phyloP scores from a whole-genome alignment of 73 alveolate species.

The Tetrahymena malaccensis region DNA sequence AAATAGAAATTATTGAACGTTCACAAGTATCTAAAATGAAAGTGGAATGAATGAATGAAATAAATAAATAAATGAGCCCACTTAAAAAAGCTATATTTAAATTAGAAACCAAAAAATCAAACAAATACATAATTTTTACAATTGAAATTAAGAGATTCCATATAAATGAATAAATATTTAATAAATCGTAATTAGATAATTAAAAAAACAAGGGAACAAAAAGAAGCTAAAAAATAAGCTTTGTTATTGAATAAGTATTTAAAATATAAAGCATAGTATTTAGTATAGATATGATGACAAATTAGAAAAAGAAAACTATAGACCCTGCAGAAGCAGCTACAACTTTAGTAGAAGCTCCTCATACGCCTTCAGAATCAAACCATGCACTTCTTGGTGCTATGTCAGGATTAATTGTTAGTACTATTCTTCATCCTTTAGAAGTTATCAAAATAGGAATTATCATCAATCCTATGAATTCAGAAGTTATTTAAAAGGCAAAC shows the following conservation, averaged over 20 bases:
- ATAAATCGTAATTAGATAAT: not conserved
- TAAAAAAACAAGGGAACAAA: not conserved
- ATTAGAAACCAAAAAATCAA: not conserved
- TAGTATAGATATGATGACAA: not conserved
- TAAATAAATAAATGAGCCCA: not conserved
- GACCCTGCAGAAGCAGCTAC: not conserved
- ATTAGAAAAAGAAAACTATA: not conserved
- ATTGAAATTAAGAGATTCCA: not conserved
- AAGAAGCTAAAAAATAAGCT: not conserved
- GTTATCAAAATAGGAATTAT: conserved; percentile 28
- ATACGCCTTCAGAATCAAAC: not conserved
- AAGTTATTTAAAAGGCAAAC: not conserved
- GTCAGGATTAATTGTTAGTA: not conserved
- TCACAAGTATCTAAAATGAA: not conserved
- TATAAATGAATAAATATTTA: not conserved
- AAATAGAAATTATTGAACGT: not conserved
- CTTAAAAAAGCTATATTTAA: not conserved
- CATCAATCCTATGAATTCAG: not conserved
- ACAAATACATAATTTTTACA: not conserved
- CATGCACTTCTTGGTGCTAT: not conserved
- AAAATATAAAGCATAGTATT: not conserved
- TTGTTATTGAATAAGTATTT: not conserved
- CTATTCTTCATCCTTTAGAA: conserved; percentile 10
- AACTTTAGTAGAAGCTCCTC: not conserved
- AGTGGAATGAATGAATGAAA: too few species aligned